These are phyloP conservation scores for Metschnikowia kunwiensis DNA, from an alignment of 805 yeast genomes.

Conservation along the genomic window DNA sequence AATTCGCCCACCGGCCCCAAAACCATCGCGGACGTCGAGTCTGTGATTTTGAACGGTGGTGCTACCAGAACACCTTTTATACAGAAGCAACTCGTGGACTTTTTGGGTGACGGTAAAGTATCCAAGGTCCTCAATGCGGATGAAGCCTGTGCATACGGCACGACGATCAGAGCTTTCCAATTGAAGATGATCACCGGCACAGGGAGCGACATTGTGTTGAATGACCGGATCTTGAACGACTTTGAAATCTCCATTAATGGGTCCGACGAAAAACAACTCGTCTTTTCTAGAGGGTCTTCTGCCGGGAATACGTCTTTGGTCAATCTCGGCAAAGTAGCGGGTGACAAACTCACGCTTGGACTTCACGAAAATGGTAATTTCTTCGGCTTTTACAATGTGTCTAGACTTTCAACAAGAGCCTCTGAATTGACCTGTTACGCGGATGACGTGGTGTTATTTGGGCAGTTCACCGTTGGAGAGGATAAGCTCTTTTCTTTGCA, in stretches of 20 bases:
- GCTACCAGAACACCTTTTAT: conserved; percentile 87
- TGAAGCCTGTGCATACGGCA: conserved; percentile 89
- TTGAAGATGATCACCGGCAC: conserved; percentile 60
- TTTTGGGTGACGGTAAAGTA: conserved; percentile 58
- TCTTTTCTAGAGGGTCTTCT: conserved; percentile 49
- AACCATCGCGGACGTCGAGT: conserved; percentile 40
- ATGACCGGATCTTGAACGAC: conserved; percentile 53
- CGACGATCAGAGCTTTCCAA: conserved; percentile 75
- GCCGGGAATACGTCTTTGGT: conserved; percentile 34
- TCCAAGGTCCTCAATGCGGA: conserved; percentile 91
- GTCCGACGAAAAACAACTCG: conserved; percentile 19
- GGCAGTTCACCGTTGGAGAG: conserved; percentile 43
- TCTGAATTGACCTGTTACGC: conserved; percentile 41
- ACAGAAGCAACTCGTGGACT: conserved; percentile 53
- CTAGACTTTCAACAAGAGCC: conserved; percentile 25
- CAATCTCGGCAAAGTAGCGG: conserved; percentile 34
- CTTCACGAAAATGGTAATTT: conserved; percentile 40
- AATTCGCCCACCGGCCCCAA: conserved; percentile 26
- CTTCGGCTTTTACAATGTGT: conserved; percentile 26
- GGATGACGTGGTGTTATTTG: conserved; percentile 30
- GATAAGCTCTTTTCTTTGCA: conserved; percentile 50
- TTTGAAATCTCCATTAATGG: conserved; percentile 40
- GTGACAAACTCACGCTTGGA: conserved; percentile 28
- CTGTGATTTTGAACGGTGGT: conserved; percentile 87
- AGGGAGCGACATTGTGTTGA: conserved; percentile 48